Percentiles rank a stretch among this genome's conserved stretches.
These are phyloP conservation scores for Sporopachydermia lactativora DNA, from an alignment of 805 yeast species.

Conservation along the genomic window DNA sequence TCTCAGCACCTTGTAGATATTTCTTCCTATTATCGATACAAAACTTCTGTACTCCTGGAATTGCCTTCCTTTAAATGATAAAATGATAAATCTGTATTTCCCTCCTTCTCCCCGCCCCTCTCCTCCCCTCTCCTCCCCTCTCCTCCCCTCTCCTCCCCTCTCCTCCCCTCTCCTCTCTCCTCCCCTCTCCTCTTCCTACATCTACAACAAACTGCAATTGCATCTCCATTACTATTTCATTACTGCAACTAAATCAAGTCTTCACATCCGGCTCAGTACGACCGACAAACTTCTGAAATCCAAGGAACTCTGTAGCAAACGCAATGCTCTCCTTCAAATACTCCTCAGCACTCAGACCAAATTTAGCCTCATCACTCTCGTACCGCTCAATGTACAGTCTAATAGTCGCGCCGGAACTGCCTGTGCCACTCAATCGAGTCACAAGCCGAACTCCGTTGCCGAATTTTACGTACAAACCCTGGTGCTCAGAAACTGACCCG, in stretches of 20 bases:
- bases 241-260: slow-evolving; percentile 49
- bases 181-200: no score
- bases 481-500: slow-evolving; percentile 77
- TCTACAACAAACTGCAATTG: no score
- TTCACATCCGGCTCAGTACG: slow-evolving; percentile 80
- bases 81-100: no score
- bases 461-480: slow-evolving; percentile 78
- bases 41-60: no score
- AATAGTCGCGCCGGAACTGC: slow-evolving; percentile 95
- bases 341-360: slow-evolving; percentile 42
- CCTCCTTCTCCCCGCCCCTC: no score
- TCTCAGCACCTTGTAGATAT: slow-evolving; percentile 5
- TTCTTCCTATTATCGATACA: no score
- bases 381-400: slow-evolving; percentile 84
- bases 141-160: no score
- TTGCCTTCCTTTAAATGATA: no score
- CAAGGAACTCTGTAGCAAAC: slow-evolving; percentile 51
- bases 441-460: slow-evolving; percentile 75
- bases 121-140: no score
- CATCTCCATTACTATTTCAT: no score
- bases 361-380: slow-evolving; percentile 40
- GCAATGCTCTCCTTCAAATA: slow-evolving; percentile 50
- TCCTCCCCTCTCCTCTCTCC: no score
- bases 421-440: slow-evolving; percentile 90
- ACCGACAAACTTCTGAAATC: slow-evolving; percentile 61